phyloP scores from a whole-genome alignment of 345 rosid genomes.

The Nephelium lappaceum region DNA sequence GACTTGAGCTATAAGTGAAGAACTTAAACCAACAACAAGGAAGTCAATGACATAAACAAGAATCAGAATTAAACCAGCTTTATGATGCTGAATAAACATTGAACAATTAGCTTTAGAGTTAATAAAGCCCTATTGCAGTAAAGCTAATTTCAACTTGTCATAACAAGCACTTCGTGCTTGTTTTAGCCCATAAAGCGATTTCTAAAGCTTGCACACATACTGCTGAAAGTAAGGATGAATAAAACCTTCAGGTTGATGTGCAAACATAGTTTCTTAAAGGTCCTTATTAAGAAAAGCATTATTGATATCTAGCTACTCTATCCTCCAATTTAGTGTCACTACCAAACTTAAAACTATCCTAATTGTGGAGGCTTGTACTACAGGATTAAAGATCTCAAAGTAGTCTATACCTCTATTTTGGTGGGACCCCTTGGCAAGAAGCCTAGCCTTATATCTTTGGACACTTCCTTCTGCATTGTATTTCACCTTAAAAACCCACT shows the following conservation, averaged over 20 bases:
- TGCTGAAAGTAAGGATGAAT: too few species aligned
- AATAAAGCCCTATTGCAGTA: neutral
- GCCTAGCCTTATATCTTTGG: neutral
- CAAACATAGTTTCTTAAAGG: neutral
- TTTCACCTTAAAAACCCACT: neutral
- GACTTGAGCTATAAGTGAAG: too few species aligned
- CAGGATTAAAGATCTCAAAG: neutral
- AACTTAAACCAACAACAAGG: too few species aligned
- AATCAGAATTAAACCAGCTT: neutral
- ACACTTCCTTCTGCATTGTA: neutral
- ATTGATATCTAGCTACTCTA: neutral
- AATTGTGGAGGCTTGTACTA: neutral
- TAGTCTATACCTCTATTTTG: neutral
- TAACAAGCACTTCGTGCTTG: neutral
- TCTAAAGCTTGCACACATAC: neutral
- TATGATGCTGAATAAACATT: too few species aligned
- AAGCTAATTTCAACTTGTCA: neutral
- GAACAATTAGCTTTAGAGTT: neutral
- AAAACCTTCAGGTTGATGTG: neutral
- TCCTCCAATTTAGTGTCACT: neutral
- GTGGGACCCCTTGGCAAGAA: neutral
- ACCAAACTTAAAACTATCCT: neutral
- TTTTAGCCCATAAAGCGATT: neutral
- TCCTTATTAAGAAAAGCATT: neutral
- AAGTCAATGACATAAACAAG: neutral